Percentiles rank a stretch among this genome's conserved stretches.
Conservation (phyloP, 192 early-diverging fungal genomes). For the Gonapodya sp. region DNA sequence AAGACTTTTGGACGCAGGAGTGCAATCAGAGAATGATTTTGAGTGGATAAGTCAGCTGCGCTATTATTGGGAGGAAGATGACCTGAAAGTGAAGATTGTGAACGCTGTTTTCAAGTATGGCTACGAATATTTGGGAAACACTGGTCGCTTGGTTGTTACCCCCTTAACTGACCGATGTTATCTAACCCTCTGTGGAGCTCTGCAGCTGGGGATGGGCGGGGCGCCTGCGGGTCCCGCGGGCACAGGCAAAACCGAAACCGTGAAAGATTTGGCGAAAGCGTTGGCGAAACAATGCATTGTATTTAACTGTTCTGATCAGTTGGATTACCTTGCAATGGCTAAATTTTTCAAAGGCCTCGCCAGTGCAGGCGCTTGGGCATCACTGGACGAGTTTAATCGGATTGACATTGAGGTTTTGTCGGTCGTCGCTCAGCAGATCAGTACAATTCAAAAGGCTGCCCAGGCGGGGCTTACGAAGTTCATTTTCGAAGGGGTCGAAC, state of each 20-base stretch:
- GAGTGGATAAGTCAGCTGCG: slow-evolving; percentile 46
- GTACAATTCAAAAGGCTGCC: slow-evolving; percentile 49
- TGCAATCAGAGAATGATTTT: slow-evolving; percentile 33
- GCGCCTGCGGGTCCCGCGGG: slow-evolving; percentile 53
- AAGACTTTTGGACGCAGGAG: slow-evolving; percentile 32
- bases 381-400: slow-evolving; percentile 14
- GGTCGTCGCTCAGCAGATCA: slow-evolving; percentile 52
- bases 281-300: slow-evolving; percentile 57
- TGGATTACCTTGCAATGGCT: slow-evolving; percentile 57
- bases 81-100: slow-evolving; percentile 51
- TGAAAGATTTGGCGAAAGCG: slow-evolving; percentile 55
- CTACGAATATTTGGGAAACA: slow-evolving; percentile 49
- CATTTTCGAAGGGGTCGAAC: slow-evolving; percentile 47
- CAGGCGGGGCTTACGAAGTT: slow-evolving; percentile 41
- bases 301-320: slow-evolving; percentile 53
- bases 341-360: slow-evolving; percentile 56
- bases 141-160: slow-evolving; percentile 45
- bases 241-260: slow-evolving; percentile 51
- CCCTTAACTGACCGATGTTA: slow-evolving; percentile 52
- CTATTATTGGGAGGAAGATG: slow-evolving; percentile 51
- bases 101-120: slow-evolving; percentile 52
- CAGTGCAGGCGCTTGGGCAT: slow-evolving; percentile 47
- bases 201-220: slow-evolving; percentile 49
- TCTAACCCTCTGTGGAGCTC: slow-evolving; percentile 45
- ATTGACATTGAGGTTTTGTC: slow-evolving; percentile 54